Evolutionary conservation across 805 yeast species (phyloP).

Genomic region (Metschnikowia reukaufii): DNA sequence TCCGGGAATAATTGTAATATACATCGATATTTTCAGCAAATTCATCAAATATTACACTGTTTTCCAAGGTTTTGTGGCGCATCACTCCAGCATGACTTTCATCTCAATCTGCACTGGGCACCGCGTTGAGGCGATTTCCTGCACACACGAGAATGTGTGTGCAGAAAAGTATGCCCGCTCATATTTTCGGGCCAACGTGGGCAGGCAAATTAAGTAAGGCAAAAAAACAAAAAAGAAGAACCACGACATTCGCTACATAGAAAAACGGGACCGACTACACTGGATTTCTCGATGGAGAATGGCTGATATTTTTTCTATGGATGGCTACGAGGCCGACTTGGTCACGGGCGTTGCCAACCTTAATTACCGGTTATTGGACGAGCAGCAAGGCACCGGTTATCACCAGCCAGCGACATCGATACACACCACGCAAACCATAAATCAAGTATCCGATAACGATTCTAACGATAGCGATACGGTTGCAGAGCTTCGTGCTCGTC

Average conservation of each 20-base stretch:
- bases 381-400: conserved; percentile 7
- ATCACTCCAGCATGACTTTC: background rate
- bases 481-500: conserved; percentile 17
- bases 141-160: background rate
- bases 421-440: background rate
- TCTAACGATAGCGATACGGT: conserved; percentile 19
- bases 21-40: too few relatives aligned
- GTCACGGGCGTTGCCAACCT: conserved; percentile 18
- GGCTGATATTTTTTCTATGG: conserved; percentile 39
- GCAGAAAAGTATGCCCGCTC: background rate
- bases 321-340: conserved; percentile 28
- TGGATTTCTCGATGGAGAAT: conserved; percentile 21
- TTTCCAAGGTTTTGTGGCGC: background rate
- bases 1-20: too few relatives aligned
- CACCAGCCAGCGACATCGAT: conserved; percentile 8
- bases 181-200: background rate
- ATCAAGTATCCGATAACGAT: conserved; percentile 12
- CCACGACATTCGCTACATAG: background rate
- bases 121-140: background rate
- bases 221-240: too few relatives aligned
- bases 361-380: conserved; percentile 29
- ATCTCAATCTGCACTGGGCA: background rate
- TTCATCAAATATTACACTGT: too few relatives aligned
- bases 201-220: background rate
- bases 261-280: background rate